Conservation (phyloP, 2,329 filamentous ascomycete genomes). For the Epichloe amarillans region DNA sequence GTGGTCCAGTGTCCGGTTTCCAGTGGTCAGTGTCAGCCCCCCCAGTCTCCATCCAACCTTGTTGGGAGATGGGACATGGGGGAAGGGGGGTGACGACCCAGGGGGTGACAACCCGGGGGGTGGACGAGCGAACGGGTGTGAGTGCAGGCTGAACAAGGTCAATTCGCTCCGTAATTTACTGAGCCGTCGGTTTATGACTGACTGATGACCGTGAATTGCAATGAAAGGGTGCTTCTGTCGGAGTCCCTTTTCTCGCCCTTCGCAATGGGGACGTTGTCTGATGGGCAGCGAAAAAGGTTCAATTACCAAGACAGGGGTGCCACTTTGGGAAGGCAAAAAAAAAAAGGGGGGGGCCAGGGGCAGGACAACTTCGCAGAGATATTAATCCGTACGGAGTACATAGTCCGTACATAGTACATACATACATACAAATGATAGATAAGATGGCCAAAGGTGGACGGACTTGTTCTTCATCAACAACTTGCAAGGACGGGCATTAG, state of each 20-base stretch:
- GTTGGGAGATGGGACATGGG: not conserved
- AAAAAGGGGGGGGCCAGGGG: not conserved
- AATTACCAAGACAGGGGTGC: not conserved
- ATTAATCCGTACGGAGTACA: no score
- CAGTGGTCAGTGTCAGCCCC: not conserved
- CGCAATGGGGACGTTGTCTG: not conserved
- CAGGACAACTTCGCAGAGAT: no score
- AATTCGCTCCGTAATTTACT: no score
- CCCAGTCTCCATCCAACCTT: not conserved
- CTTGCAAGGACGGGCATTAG: no score
- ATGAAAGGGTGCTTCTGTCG: no score
- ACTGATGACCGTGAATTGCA: no score
- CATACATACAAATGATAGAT: no score
- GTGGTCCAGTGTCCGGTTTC: not conserved
- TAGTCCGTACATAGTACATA: no score
- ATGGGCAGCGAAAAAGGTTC: not conserved
- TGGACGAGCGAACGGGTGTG: not conserved
- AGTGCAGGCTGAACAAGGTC: not conserved
- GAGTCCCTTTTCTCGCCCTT: not conserved
- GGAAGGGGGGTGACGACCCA: no score
- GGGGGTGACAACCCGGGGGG: not conserved
- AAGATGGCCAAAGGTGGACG: no score
- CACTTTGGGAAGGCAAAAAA: not conserved
- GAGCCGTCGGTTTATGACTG: no score
- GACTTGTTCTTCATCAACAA: no score